A percentile compares a stretch with the other conserved stretches of the same genome.
Conservation (phyloP, 2,329 filamentous ascomycete species). For the Nectriaceae sp. region DNA sequence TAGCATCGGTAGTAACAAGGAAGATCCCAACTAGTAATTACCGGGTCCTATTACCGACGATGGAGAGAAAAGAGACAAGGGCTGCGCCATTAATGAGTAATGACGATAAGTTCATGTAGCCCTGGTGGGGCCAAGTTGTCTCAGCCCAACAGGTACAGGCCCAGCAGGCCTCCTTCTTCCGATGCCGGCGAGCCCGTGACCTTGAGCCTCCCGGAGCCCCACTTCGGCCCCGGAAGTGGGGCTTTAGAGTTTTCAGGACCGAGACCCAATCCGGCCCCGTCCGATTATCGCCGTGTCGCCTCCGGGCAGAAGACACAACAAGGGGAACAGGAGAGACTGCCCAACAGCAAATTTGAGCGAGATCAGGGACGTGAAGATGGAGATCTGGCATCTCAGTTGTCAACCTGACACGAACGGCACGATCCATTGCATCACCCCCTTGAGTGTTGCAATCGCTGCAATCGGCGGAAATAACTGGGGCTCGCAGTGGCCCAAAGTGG, state of each 20-base stretch:
- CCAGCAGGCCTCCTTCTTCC: constrained; percentile 8
- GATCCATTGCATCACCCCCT: too few relatives aligned
- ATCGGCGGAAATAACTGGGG: constrained; percentile 9
- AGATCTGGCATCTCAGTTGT: constrained; percentile 13
- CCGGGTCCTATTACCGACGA: constrained; percentile 23
- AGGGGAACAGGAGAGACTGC: neutral
- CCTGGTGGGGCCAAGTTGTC: constrained; percentile 8
- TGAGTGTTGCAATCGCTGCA: too few relatives aligned
- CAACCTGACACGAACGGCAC: too few relatives aligned
- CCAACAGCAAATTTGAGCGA: neutral
- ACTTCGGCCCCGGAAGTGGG: constrained; percentile 24
- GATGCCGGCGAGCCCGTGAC: constrained; percentile 20
- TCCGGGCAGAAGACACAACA: neutral
- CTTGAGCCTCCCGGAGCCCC: constrained; percentile 3
- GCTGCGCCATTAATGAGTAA: constrained; percentile 10
- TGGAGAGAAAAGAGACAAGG: neutral
- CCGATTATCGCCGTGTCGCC: neutral
- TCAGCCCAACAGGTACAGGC: constrained; percentile 15
- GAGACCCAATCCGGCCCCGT: constrained; percentile 6
- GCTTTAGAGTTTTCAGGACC: constrained; percentile 1
- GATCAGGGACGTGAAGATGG: neutral
- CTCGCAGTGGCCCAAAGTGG: constrained; percentile 11
- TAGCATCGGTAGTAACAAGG: constrained; percentile 17
- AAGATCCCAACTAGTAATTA: constrained; percentile 14
- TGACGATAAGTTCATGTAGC: constrained; percentile 19